phyloP scores from a whole-genome alignment of 2,329 filamentous ascomycete species.

The Thermomyces lanuginosus region DNA sequence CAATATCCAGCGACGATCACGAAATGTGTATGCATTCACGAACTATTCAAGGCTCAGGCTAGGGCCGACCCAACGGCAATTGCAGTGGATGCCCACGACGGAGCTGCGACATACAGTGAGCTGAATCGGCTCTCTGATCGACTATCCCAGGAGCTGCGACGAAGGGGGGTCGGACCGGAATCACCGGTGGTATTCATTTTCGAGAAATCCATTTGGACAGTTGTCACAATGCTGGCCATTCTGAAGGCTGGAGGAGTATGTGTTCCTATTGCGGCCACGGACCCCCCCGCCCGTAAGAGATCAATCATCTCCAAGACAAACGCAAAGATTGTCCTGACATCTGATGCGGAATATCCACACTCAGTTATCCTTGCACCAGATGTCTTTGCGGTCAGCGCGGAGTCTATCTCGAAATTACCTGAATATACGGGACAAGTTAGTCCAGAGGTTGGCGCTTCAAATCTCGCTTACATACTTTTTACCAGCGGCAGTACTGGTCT shows the following conservation, averaged over 20 bases:
- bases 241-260: conserved; percentile 9
- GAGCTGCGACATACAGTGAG: conserved; percentile 18
- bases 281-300: conserved; percentile 5
- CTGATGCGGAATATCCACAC: conserved; percentile 3
- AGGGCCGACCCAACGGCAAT: conserved; percentile 9
- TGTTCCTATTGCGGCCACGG: conserved; percentile 6
- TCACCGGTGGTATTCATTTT: conserved; percentile 13
- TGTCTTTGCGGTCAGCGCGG: no score
- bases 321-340: conserved; percentile 1
- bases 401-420: conserved; percentile 1
- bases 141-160: conserved; percentile 16
- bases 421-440: background rate
- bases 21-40: conserved; percentile 7
- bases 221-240: conserved; percentile 8
- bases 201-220: conserved; percentile 9
- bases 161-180: conserved; percentile 15
- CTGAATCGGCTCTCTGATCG: conserved; percentile 18
- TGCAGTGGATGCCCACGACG: conserved; percentile 20
- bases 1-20: conserved; percentile 2
- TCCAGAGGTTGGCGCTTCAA: no score
- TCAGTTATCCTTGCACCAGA: no score
- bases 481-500: conserved; percentile 38
- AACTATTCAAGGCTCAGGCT: conserved; percentile 2
- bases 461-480: conserved; percentile 44
- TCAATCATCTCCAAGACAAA: conserved; percentile 4